phyloP scores from a whole-genome alignment of 768 basidiomycete species.

The Inosperma sp. region DNA sequence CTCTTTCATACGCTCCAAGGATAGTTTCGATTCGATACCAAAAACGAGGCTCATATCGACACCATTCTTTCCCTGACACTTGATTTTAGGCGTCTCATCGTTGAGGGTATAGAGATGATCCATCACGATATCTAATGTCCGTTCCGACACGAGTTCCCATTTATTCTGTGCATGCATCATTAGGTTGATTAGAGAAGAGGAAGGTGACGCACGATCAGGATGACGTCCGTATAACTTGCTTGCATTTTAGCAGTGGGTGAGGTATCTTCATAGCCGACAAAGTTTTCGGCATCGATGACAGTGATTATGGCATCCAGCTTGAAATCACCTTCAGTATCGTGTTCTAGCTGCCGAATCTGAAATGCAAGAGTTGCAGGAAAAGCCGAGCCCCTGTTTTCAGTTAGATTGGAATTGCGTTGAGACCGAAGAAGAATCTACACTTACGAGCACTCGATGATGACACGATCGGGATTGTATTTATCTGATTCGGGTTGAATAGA shows the following conservation, averaged over 20 bases:
- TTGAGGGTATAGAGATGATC: constrained; percentile 90
- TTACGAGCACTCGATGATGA: constrained; percentile 94
- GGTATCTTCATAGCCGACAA: constrained; percentile 87
- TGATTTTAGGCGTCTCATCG: constrained; percentile 83
- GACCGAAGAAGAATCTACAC: constrained; percentile 21
- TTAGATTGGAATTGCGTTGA: neutral
- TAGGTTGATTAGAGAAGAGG: constrained; percentile 6
- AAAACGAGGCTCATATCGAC: constrained; percentile 80
- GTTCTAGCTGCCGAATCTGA: constrained; percentile 87
- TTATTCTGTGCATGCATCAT: constrained; percentile 57
- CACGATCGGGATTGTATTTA: constrained; percentile 80
- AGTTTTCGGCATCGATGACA: constrained; percentile 89
- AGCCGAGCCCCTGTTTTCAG: constrained; percentile 71
- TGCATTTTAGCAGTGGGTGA: constrained; percentile 91
- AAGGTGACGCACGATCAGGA: constrained; percentile 64
- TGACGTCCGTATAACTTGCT: constrained; percentile 91
- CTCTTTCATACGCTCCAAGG: constrained; percentile 31
- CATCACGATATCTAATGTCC: constrained; percentile 72
- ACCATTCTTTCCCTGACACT: constrained; percentile 55
- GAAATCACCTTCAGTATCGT: constrained; percentile 66
- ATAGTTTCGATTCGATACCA: constrained; percentile 84
- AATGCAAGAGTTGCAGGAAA: constrained; percentile 95
- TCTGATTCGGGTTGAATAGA: constrained; percentile 39
- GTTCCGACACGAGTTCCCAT: constrained; percentile 81
- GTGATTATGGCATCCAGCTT: constrained; percentile 88